Evolutionary conservation across 1,284 basidiomycete genomes (phyloP).

Genomic region (Trametes versicolor): DNA sequence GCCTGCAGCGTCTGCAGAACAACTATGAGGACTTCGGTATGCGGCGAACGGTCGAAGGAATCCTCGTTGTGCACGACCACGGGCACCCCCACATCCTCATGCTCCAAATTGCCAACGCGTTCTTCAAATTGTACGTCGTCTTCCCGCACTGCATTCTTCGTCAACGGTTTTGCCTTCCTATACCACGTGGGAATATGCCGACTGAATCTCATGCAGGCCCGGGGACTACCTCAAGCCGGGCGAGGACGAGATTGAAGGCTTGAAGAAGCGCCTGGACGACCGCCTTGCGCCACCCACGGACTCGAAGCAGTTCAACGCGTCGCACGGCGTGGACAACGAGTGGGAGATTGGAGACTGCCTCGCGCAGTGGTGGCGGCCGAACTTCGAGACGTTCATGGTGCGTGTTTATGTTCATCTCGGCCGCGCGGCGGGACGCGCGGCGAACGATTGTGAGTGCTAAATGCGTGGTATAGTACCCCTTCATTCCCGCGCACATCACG

Average conservation of each 20-base stretch:
- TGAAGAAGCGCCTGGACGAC: conserved; percentile 89
- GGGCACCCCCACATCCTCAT: conserved; percentile 96
- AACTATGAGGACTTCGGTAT: conserved; percentile 98
- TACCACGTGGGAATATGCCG: neutral
- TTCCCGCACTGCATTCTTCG: neutral
- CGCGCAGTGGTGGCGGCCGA: conserved; percentile 97
- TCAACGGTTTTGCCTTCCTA: conserved; percentile 1
- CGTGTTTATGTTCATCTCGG: conserved; percentile 41
- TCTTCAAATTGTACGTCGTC: conserved; percentile 93
- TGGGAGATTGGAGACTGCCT: conserved; percentile 97
- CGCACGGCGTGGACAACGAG: conserved; percentile 82
- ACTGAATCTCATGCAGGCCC: conserved; percentile 63
- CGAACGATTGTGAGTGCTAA: conserved; percentile 1
- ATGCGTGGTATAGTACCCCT: conserved; percentile 82
- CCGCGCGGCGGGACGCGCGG: conserved; percentile 1
- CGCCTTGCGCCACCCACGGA: conserved; percentile 82
- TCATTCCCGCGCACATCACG: conserved; percentile 95
- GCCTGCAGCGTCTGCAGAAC: conserved; percentile 89
- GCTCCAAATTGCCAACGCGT: conserved; percentile 98
- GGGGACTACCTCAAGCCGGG: conserved; percentile 98
- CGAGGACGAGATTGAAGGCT: conserved; percentile 91
- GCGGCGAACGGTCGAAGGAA: conserved; percentile 95
- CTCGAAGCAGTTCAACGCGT: conserved; percentile 73
- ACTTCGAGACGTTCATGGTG: conserved; percentile 99
- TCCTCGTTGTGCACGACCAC: conserved; percentile 94